Conservation (phyloP, 768 basidiomycete species). For the Filobasidium wieringae region DNA sequence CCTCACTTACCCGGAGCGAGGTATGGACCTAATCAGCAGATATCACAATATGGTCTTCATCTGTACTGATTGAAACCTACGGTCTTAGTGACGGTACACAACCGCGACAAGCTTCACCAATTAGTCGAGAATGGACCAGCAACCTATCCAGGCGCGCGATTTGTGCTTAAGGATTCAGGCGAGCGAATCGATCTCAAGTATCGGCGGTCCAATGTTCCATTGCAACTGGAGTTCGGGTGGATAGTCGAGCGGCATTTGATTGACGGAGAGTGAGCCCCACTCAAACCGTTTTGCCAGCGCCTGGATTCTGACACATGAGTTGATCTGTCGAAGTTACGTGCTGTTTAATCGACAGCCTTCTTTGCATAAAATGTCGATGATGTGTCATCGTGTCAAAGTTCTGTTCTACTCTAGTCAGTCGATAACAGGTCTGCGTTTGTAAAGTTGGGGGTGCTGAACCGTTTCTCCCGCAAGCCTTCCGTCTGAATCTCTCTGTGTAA, state of each 20-base stretch:
- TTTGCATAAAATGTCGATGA: conserved; percentile 99
- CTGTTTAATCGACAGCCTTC: conserved; percentile 97
- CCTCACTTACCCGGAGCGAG: conserved; percentile 90
- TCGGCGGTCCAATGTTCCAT: conserved; percentile 79
- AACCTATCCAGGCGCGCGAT: conserved; percentile 88
- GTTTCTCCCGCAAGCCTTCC: conserved; percentile 56
- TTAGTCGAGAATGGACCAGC: conserved; percentile 90
- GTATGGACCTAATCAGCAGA: conserved; percentile 41
- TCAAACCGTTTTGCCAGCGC: too few relatives aligned
- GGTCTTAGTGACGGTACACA: conserved; percentile 86
- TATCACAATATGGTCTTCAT: too few relatives aligned
- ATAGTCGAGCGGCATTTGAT: conserved; percentile 94
- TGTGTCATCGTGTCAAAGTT: conserved; percentile 92
- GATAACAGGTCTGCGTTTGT: background rate
- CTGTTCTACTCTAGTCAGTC: conserved; percentile 89
- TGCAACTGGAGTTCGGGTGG: conserved; percentile 95
- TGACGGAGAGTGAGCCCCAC: conserved; percentile 97
- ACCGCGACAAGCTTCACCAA: conserved; percentile 85
- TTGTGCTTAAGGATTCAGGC: conserved; percentile 91
- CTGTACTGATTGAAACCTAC: background rate
- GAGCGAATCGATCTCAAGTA: conserved; percentile 94
- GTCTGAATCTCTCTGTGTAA: conserved; percentile 93
- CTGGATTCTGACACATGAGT: background rate
- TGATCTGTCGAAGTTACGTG: too few relatives aligned
- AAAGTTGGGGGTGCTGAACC: background rate